These are phyloP conservation scores for Limonomyces culmigenus DNA, from an alignment of 1,284 basidiomycete species.

Conservation along the genomic window DNA sequence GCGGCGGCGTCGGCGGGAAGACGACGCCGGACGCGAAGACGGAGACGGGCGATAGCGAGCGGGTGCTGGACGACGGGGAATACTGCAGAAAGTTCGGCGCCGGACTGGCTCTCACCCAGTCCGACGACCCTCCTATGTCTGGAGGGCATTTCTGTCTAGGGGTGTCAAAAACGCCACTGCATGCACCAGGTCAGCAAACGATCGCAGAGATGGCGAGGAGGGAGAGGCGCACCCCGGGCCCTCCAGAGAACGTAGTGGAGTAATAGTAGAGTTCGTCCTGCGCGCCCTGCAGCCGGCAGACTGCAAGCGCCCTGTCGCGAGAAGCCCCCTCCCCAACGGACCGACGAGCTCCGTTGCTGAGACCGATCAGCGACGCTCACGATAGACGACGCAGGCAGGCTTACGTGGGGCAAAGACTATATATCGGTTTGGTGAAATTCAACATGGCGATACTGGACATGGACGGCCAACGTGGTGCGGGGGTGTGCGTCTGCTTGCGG, in stretches of 20 bases:
- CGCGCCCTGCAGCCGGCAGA: conserved; percentile 64
- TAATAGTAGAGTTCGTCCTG: conserved; percentile 76
- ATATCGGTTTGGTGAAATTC: conserved; percentile 57
- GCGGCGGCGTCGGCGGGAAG: conserved; percentile 14
- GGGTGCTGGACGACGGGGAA: conserved; percentile 25
- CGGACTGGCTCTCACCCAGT: conserved; percentile 80
- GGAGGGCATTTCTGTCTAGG: conserved; percentile 80
- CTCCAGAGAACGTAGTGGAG: conserved; percentile 78
- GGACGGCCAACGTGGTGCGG: conserved; percentile 58
- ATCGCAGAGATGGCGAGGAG: conserved; percentile 1
- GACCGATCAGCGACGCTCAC: conserved; percentile 5
- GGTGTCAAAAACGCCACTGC: conserved; percentile 83
- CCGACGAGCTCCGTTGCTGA: conserved; percentile 71
- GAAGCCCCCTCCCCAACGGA: conserved; percentile 87
- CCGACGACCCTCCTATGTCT: conserved; percentile 78
- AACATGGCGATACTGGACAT: conserved; percentile 56
- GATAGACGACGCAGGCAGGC: conserved; percentile 18
- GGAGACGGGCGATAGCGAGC: conserved; percentile 14
- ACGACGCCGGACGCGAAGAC: conserved; percentile 14
- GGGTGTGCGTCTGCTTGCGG: conserved; percentile 2
- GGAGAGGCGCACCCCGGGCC: conserved; percentile 48
- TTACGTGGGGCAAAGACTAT: conserved; percentile 81
- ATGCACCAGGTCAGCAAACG: conserved; percentile 5
- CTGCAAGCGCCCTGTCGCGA: conserved; percentile 69
- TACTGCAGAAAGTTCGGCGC: conserved; percentile 37